Evolutionary conservation across 768 basidiomycete species (phyloP).

Genomic region (Lactarius evosmus): DNA sequence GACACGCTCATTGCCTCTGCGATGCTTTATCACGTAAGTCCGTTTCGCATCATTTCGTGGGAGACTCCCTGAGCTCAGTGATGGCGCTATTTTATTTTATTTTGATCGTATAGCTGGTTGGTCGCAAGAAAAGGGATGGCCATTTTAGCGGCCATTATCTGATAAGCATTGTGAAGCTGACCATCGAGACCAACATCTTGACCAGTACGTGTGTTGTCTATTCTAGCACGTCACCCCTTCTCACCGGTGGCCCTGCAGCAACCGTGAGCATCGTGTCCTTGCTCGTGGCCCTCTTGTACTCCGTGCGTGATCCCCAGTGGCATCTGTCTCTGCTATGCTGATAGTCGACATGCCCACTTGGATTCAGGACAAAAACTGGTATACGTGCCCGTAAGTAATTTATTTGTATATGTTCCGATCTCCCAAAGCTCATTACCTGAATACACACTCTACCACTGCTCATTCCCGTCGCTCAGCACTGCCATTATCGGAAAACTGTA

Average conservation of each 20-base stretch:
- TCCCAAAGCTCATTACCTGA: not conserved
- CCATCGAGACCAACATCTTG: constrained; percentile 31
- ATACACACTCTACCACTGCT: not conserved
- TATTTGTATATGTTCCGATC: too few relatives aligned
- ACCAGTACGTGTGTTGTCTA: constrained; percentile 11
- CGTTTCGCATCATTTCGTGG: not conserved
- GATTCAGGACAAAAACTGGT: constrained; percentile 14
- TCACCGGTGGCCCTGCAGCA: constrained; percentile 1
- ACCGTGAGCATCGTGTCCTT: constrained; percentile 1
- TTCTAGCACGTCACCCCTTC: not conserved
- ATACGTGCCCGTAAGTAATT: constrained; percentile 14
- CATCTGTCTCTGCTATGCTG: not conserved
- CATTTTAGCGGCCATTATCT: constrained; percentile 8
- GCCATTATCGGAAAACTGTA: constrained; percentile 20
- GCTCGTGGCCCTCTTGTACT: not conserved
- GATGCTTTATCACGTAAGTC: constrained; percentile 16
- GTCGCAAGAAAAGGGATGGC: not conserved
- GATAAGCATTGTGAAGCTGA: constrained; percentile 28
- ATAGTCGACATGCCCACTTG: not conserved
- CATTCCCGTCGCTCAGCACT: not conserved
- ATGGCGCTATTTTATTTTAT: not conserved
- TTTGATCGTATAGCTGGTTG: not conserved
- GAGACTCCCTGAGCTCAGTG: not conserved
- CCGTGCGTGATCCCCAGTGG: not conserved
- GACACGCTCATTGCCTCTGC: constrained; percentile 13